Evolutionary conservation across 73 alveolate species (phyloP).

Genomic region (Paramecium sexaurelia): DNA sequence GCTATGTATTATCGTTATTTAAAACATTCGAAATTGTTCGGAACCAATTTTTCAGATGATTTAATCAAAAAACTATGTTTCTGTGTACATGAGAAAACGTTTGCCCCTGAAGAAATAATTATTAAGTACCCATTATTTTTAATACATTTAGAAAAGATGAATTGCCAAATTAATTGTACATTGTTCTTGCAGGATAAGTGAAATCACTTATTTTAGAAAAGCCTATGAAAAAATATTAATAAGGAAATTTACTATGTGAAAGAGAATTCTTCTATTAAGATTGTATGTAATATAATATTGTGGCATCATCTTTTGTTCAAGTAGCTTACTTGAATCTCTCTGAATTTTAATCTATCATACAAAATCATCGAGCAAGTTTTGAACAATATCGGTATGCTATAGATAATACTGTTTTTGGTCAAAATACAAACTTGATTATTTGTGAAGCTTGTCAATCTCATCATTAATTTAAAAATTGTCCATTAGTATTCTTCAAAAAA

Average conservation of each 20-base stretch:
- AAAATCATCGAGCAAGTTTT: background rate
- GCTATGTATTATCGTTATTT: constrained; percentile 19
- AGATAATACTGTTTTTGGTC: constrained; percentile 45
- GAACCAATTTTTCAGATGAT: constrained; percentile 6
- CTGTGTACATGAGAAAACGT: constrained; percentile 35
- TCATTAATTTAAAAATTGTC: constrained; percentile 41
- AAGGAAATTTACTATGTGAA: background rate
- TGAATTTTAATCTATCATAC: background rate
- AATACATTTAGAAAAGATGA: background rate
- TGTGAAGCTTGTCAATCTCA: constrained; percentile 42
- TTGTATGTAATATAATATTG: background rate
- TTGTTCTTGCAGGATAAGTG: background rate
- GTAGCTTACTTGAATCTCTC: constrained; percentile 29
- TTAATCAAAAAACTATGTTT: background rate
- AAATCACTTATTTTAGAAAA: background rate
- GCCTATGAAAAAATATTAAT: background rate
- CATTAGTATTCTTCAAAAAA: background rate
- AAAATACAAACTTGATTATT: background rate
- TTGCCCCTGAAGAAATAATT: constrained; percentile 45
- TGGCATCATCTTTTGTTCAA: constrained; percentile 14
- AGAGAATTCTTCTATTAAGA: constrained; percentile 34
- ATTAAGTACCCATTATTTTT: background rate
- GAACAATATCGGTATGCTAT: background rate
- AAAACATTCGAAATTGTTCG: constrained; percentile 15
- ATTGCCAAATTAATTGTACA: constrained; percentile 37